phyloP scores from a whole-genome alignment of 805 yeast genomes.

The Candida fluviatilis region DNA sequence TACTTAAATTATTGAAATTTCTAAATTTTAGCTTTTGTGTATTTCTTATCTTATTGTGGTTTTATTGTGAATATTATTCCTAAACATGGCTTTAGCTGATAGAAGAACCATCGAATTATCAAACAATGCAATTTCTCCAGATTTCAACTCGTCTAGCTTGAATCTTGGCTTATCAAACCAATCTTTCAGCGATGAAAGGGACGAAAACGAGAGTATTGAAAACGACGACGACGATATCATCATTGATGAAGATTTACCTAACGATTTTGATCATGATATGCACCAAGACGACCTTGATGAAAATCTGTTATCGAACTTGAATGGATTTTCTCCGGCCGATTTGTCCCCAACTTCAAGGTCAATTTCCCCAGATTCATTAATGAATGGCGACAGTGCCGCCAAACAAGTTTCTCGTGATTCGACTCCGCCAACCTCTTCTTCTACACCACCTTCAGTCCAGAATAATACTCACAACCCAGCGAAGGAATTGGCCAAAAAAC shows the following conservation, averaged over 20 bases:
- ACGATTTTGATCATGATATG: constrained; percentile 9
- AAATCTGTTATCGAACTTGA: constrained; percentile 14
- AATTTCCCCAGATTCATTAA: constrained; percentile 41
- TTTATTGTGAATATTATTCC: constrained; percentile 1
- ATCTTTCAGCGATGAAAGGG: constrained; percentile 4
- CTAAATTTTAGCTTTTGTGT: constrained; percentile 1
- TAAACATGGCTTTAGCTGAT: constrained; percentile 59
- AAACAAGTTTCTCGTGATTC: constrained; percentile 20
- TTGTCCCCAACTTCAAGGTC: constrained; percentile 35
- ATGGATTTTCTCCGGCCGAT: constrained; percentile 24
- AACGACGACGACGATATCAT: constrained; percentile 1
- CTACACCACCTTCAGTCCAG: constrained; percentile 11
- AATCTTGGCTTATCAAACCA: constrained; percentile 11
- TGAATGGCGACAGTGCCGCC: constrained; percentile 21
- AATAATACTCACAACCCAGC: constrained; percentile 7
- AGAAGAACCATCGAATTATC: constrained; percentile 60
- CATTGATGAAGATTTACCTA: constrained; percentile 6
- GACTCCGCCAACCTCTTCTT: constrained; percentile 22
- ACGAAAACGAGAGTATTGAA: constrained; percentile 1
- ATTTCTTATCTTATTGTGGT: background rate
- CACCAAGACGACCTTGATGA: constrained; percentile 19
- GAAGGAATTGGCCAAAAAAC: constrained; percentile 23
- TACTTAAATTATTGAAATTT: background rate
- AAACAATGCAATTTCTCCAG: constrained; percentile 42
- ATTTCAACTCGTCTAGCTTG: constrained; percentile 31